A percentile compares a stretch with the other conserved stretches of the same genome.
These are phyloP conservation scores for Chenopodium formosanum DNA, from an alignment of 148 eudicot genomes.

Conservation along the genomic window DNA sequence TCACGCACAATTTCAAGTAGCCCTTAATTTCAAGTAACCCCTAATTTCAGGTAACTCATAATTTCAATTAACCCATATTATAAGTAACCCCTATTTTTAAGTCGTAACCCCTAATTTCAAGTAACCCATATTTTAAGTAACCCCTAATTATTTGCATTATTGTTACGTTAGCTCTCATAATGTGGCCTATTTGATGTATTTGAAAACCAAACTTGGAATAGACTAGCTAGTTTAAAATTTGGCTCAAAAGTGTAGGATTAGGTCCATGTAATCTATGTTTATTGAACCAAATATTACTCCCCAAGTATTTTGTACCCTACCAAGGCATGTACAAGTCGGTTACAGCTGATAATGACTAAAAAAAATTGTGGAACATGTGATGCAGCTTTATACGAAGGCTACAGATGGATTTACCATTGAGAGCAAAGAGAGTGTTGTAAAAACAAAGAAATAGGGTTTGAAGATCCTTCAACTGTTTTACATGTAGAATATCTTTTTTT, in stretches of 20 bases:
- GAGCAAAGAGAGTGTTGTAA: slow-evolving; percentile 58
- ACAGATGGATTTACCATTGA: slow-evolving; percentile 74
- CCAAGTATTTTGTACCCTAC: too few species aligned
- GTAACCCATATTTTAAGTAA: too few species aligned
- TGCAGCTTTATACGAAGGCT: slow-evolving; percentile 57
- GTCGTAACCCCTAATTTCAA: too few species aligned
- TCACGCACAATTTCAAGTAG: too few species aligned
- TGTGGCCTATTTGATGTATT: slow-evolving; percentile 36
- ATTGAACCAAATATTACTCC: background rate
- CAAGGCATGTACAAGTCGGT: too few species aligned
- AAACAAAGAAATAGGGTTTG: too few species aligned
- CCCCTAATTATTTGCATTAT: slow-evolving; percentile 31
- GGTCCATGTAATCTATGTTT: background rate
- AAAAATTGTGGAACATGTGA: slow-evolving; percentile 54
- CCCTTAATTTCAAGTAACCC: too few species aligned
- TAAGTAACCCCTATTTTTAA: too few species aligned
- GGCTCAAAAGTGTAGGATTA: background rate
- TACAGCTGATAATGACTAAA: slow-evolving; percentile 49
- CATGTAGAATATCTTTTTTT: too few species aligned
- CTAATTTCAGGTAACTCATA: too few species aligned
- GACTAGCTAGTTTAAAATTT: background rate
- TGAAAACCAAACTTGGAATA: background rate
- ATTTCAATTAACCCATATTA: too few species aligned
- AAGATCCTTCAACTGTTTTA: too few species aligned
- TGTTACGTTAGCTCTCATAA: slow-evolving; percentile 72